Conservation (phyloP, 345 rosid genomes). For the Populus alba region DNA sequence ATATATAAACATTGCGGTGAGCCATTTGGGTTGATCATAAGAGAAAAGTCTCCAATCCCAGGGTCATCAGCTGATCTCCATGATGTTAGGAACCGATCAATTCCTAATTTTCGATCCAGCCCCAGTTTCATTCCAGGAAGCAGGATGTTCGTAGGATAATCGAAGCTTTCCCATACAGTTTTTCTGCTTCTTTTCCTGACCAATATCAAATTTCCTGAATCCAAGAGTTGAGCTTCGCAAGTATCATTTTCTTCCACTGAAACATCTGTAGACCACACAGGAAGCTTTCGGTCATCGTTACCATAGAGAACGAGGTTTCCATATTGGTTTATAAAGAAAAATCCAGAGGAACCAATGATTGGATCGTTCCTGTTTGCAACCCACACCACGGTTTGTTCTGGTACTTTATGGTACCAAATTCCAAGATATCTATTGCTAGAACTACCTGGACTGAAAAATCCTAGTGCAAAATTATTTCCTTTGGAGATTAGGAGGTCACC, state of each 20-base stretch:
- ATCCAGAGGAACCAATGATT: conserved; percentile 2
- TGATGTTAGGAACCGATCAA: not conserved
- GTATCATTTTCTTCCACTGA: not conserved
- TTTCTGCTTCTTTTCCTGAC: not conserved
- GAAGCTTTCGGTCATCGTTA: not conserved
- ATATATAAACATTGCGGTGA: not conserved
- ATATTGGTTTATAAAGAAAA: not conserved
- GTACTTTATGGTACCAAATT: not conserved
- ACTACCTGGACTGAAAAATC: not conserved
- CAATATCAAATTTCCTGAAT: conserved; percentile 10
- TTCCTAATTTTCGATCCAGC: too few species aligned
- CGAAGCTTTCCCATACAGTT: not conserved
- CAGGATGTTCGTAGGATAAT: too few species aligned
- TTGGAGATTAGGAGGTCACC: too few species aligned
- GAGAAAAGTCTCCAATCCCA: not conserved
- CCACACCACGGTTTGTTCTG: conserved; percentile 9
- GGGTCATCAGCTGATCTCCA: not conserved
- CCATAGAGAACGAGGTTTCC: conserved; percentile 1
- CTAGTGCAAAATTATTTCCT: not conserved
- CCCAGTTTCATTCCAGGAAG: not conserved
- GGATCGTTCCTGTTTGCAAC: conserved; percentile 17
- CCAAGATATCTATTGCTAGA: not conserved
- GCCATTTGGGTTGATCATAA: not conserved
- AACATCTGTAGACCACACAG: conserved; percentile 13
- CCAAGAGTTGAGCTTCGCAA: conserved; percentile 1